phyloP scores from a whole-genome alignment of 2,329 filamentous ascomycete species.

The Capronia americana region DNA sequence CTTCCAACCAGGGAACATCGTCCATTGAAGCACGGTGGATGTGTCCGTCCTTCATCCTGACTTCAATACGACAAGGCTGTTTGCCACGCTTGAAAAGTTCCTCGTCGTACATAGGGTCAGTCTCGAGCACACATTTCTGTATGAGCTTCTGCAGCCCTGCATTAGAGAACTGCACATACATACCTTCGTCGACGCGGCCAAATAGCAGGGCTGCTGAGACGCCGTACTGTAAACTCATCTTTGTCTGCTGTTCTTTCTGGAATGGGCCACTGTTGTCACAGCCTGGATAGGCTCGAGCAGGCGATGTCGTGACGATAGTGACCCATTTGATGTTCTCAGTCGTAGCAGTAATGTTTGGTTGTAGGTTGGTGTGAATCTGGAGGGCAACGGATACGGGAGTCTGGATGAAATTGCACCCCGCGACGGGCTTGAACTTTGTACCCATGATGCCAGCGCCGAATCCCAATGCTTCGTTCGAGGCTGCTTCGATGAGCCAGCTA shows the following conservation, averaged over 20 bases:
- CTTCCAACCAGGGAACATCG: constrained; percentile 23
- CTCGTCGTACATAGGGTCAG: constrained; percentile 9
- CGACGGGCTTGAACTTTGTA: constrained; percentile 24
- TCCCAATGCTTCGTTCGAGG: neutral
- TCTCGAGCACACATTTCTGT: constrained; percentile 9
- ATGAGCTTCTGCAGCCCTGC: constrained; percentile 6
- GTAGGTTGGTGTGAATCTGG: neutral
- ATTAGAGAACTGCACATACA: constrained; percentile 13
- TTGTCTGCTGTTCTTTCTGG: constrained; percentile 27
- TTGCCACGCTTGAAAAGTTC: constrained; percentile 8
- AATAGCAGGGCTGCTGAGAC: constrained; percentile 22
- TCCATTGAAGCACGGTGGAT: constrained; percentile 6
- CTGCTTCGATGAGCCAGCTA: no score
- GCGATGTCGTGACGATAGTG: constrained; percentile 18
- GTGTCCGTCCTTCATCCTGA: constrained; percentile 11
- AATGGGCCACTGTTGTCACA: constrained; percentile 19
- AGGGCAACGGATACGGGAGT: constrained; percentile 22
- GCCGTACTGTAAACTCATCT: constrained; percentile 28
- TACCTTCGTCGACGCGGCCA: constrained; percentile 19
- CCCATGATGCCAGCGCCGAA: constrained; percentile 22
- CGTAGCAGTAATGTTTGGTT: neutral
- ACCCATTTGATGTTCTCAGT: neutral
- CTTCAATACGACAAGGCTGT: constrained; percentile 20
- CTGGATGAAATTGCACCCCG: constrained; percentile 28
- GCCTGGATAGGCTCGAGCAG: constrained; percentile 23